A percentile compares a stretch with the other conserved stretches of the same genome.
Conservation (phyloP, 495 filamentous ascomycete genomes). For the Annulohypoxylon maeteangense region DNA sequence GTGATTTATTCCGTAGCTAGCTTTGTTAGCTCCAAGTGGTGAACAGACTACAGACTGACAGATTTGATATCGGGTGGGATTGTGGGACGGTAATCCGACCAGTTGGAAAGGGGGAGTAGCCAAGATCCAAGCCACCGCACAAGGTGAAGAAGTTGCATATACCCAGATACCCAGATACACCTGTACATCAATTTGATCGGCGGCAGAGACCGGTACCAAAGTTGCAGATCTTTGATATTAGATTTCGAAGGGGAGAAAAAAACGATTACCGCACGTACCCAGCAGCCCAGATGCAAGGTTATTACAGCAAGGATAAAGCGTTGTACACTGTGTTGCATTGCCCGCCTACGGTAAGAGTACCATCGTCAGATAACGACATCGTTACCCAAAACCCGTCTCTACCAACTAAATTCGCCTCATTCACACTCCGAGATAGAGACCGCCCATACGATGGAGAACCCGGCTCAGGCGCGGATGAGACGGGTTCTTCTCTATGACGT, state of each 20-base stretch:
- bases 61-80: neutral
- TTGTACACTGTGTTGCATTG: constrained; percentile 43
- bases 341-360: constrained; percentile 8
- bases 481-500: constrained; percentile 25
- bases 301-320: constrained; percentile 32
- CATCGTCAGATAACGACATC: constrained; percentile 46
- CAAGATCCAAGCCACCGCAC: constrained; percentile 22
- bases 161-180: neutral
- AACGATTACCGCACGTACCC: constrained; percentile 33
- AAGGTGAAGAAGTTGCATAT: constrained; percentile 24
- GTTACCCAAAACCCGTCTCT: constrained; percentile 36
- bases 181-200: constrained; percentile 39
- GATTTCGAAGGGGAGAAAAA: constrained; percentile 15
- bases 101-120: neutral
- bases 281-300: constrained; percentile 14
- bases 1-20: constrained; percentile 2
- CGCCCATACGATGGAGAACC: constrained; percentile 15
- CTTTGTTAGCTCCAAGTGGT: constrained; percentile 5
- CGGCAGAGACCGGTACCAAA: constrained; percentile 18
- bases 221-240: constrained; percentile 36
- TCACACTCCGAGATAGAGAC: constrained; percentile 24
- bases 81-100: constrained; percentile 21
- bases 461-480: constrained; percentile 31
- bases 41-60: constrained; percentile 5
- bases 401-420: constrained; percentile 24